Conservation (phyloP, 768 basidiomycete genomes). For the Leccinum disarticulatum region DNA sequence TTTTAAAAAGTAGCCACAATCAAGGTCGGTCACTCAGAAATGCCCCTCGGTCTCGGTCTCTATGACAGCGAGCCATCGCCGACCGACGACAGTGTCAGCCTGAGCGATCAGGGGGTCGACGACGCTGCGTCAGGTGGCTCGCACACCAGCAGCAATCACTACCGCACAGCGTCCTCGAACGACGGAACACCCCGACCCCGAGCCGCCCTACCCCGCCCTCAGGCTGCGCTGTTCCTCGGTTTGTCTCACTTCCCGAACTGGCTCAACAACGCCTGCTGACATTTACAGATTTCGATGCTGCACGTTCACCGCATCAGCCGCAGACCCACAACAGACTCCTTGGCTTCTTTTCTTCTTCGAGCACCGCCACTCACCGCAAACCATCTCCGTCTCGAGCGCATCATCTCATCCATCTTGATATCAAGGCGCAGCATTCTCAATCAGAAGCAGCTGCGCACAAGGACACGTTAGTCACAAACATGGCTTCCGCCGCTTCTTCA, state of each 20-base stretch:
- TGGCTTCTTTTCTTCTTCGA: constrained; percentile 33
- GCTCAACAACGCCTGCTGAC: constrained; percentile 10
- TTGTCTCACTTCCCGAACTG: constrained; percentile 13
- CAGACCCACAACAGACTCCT: constrained; percentile 32
- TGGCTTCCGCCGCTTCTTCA: constrained; percentile 31
- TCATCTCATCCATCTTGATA: constrained; percentile 29
- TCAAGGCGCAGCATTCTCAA: constrained; percentile 38
- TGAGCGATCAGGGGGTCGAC: constrained; percentile 9
- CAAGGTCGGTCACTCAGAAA: constrained; percentile 24
- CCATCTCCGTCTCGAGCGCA: constrained; percentile 28
- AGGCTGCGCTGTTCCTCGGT: constrained; percentile 18
- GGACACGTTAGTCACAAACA: constrained; percentile 15
- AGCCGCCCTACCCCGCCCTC: constrained; percentile 22
- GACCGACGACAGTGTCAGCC: constrained; percentile 1
- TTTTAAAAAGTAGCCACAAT: not conserved
- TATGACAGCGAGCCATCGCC: constrained; percentile 25
- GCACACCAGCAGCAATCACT: constrained; percentile 21
- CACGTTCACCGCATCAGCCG: constrained; percentile 15
- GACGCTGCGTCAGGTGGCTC: constrained; percentile 6
- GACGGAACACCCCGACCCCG: constrained; percentile 53
- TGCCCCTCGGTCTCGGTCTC: constrained; percentile 23
- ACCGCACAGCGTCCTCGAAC: constrained; percentile 41
- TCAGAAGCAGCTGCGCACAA: constrained; percentile 33
- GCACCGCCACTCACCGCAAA: constrained; percentile 38
- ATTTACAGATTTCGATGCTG: constrained; percentile 13